Evolutionary conservation across 192 early-diverging fungal genomes (phyloP), one percentile per base, ranked within the genome.

Genomic region (Entrophospora sp.): DNA sequence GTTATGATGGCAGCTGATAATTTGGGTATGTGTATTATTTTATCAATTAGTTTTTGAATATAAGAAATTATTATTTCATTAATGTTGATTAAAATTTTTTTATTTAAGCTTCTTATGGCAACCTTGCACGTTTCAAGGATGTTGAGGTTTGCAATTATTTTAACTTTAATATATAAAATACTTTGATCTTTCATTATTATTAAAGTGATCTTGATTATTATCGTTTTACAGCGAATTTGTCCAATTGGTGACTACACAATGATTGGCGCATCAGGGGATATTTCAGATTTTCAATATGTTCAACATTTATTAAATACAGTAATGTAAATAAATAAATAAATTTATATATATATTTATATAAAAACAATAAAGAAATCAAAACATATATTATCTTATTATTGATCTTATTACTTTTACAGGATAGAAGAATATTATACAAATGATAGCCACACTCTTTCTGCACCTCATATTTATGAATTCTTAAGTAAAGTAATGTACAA

Each of bases 1-100:
- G 82, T 98, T 36, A 96, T 98, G 89, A 83, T 98, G 75, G 92
- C 92, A 6, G 90, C 93, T 12, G 96, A 98, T 73, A 93, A 87
- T 69, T 78, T 98, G 52, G 85, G 86, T 89, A 73, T 59, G 63
- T 46, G 8, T 25, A 7, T 13, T 8, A 2, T 5, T 10, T n/a
- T 69, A 61, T 35, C 34, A 9, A 30, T 12, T 68, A 48, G 16
- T 30, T 22, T 24, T 13, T 57, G 2, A 57, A 7, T 36, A 18
- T 20, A 20, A n/a, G 4, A 18, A 36, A 18, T n/a, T 6, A 9
- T n/a, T 7, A 12, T 48, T 67, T 27, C 8, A 22, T 14, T 4
- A 20, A 63, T 24, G n/a, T 63, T 63, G 1, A 46, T 8, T 12
- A 9, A 18, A 34, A 25, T 27, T 34, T 18, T 9, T 28, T 30